Conservation (phyloP, 2,329 filamentous ascomycete genomes). For the Cladophialophora immunda region DNA sequence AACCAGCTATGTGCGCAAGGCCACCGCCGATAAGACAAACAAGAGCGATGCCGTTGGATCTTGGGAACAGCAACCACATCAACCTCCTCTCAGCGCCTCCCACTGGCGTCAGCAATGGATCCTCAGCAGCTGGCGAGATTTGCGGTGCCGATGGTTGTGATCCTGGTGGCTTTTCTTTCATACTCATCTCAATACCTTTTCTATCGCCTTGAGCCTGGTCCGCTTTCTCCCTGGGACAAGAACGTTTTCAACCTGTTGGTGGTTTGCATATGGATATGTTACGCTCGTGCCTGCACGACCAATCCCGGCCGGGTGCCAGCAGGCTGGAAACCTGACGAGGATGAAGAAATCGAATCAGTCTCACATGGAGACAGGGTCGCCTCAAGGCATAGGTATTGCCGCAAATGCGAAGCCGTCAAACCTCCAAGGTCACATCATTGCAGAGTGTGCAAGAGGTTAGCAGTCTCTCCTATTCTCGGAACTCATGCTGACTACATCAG, state of each 20-base stretch:
- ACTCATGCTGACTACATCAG: constrained; percentile 45
- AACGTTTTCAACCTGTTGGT: constrained; percentile 62
- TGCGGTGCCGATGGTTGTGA: constrained; percentile 62
- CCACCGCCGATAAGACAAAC: background rate
- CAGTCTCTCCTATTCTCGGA: background rate
- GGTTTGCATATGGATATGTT: constrained; percentile 65
- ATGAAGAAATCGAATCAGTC: constrained; percentile 33
- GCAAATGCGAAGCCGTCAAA: constrained; percentile 68
- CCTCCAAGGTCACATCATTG: constrained; percentile 72
- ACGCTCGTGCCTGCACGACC: constrained; percentile 66
- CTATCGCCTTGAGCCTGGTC: constrained; percentile 59
- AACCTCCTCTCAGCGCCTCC: background rate
- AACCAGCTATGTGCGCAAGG: background rate
- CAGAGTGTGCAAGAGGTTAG: constrained; percentile 67
- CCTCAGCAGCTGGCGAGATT: constrained; percentile 44
- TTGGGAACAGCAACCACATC: background rate
- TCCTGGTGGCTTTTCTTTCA: constrained; percentile 66
- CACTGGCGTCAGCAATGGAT: constrained; percentile 18
- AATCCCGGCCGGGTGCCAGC: constrained; percentile 65
- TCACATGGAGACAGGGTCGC: constrained; percentile 28
- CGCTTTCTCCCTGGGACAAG: constrained; percentile 58
- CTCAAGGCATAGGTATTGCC: constrained; percentile 63
- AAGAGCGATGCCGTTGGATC: background rate
- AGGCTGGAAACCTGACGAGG: constrained; percentile 47
- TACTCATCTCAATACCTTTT: constrained; percentile 69